Percentiles rank a stretch among this genome's conserved stretches.
Conservation (phyloP, 2,329 filamentous ascomycete genomes). For the Xylariaceae sp. region DNA sequence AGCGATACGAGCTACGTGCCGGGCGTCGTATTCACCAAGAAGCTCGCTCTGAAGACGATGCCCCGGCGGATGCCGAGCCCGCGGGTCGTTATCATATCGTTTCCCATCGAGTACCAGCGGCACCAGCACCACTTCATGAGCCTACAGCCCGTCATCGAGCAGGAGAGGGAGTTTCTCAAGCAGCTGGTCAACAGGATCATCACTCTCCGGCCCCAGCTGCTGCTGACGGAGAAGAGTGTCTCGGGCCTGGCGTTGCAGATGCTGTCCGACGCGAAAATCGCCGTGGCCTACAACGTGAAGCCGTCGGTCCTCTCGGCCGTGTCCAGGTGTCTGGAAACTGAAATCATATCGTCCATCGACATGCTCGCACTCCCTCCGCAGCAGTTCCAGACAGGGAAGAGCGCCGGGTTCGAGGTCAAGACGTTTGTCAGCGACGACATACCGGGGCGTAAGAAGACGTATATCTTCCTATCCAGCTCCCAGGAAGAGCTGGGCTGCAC, state of each 20-base stretch:
- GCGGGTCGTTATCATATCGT: constrained; percentile 86
- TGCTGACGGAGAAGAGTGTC: constrained; percentile 90
- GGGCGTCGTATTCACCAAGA: constrained; percentile 95
- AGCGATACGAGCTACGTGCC: constrained; percentile 95
- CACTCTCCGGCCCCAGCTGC: constrained; percentile 73
- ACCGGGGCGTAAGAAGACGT: constrained; percentile 78
- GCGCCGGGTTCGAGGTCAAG: constrained; percentile 87
- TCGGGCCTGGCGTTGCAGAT: constrained; percentile 87
- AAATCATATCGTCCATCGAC: constrained; percentile 90
- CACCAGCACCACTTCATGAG: constrained; percentile 97
- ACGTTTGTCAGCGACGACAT: constrained; percentile 81
- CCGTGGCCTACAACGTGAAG: constrained; percentile 95
- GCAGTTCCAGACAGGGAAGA: constrained; percentile 69
- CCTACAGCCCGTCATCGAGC: constrained; percentile 89
- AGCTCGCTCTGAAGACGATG: constrained; percentile 95
- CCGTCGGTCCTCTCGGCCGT: constrained; percentile 93
- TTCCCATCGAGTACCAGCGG: constrained; percentile 91
- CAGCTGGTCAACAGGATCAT: constrained; percentile 90
- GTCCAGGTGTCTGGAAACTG: constrained; percentile 82
- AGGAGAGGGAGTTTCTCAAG: constrained; percentile 88
- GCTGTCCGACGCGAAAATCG: constrained; percentile 80
- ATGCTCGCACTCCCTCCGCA: constrained; percentile 70
- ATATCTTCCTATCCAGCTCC: constrained; percentile 90
- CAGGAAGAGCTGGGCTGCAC: constrained; percentile 88
- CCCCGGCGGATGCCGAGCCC: constrained; percentile 76